Percentiles rank a stretch among this genome's conserved stretches.
Evolutionary conservation across 176 grass and related monocot genomes (phyloP).

Genomic region (Oryza longistaminata): DNA sequence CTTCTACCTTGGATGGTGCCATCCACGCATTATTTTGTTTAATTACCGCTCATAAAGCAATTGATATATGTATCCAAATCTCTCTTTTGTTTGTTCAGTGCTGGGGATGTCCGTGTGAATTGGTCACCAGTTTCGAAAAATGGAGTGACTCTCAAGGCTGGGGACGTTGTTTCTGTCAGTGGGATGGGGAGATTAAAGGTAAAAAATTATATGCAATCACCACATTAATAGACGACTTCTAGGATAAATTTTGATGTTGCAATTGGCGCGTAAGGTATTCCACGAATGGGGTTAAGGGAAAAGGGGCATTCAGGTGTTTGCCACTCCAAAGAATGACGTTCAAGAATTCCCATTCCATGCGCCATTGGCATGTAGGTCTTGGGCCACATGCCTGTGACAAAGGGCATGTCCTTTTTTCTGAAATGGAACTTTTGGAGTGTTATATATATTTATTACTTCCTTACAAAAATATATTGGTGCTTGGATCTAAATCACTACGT

Average conservation of each 20-base stretch:
- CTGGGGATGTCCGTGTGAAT: conserved; percentile 87
- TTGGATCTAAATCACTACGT: conserved; percentile 1
- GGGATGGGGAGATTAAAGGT: conserved; percentile 91
- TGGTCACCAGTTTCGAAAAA: conserved; percentile 81
- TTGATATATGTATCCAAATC: conserved; percentile 11
- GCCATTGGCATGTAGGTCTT: neutral
- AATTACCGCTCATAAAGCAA: neutral
- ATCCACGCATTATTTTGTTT: neutral
- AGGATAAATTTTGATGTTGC: conserved; percentile 17
- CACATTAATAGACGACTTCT: neutral
- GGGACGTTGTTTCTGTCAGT: conserved; percentile 89
- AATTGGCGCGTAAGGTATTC: neutral
- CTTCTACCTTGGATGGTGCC: neutral
- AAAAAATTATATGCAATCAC: neutral
- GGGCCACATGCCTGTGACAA: neutral
- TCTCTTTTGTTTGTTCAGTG: conserved; percentile 51
- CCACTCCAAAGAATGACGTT: neutral
- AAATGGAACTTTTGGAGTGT: neutral
- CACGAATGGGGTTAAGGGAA: neutral
- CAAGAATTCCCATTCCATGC: neutral
- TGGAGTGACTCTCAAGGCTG: conserved; percentile 74
- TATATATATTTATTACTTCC: neutral
- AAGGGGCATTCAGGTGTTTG: neutral
- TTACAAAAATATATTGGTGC: neutral
- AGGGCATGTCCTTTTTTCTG: neutral